Evolutionary conservation across 495 filamentous ascomycete species (phyloP), one percentile per base, ranked within the genome.

Genomic region (Hyaloscypha variabilis): DNA sequence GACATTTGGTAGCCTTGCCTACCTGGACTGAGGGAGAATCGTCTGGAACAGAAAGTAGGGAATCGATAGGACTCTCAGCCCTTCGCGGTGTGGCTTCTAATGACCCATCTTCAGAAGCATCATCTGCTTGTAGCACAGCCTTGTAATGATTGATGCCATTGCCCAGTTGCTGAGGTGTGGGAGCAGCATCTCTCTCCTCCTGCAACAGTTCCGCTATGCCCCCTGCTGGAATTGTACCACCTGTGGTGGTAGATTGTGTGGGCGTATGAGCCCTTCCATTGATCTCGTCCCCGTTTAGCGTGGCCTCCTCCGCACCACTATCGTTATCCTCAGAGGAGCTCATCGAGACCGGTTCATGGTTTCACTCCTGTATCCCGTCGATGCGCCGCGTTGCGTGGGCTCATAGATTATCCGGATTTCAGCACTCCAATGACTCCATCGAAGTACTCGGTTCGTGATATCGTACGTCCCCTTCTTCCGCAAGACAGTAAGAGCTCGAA

Each of bases 11-110:
- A 52, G 39, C 36, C 50, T 25, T 50, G 77, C 82, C 69, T 79
- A 96, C 93, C 78, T 93, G 92, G 58, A 96, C 72, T 17, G 95
- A 97, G 19, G 93, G 93, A 3, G 91, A 89, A 76, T 97, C 94
- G 71, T 97, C 94, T 19, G 93, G 92, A 17, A 86, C 90, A 2
- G 91, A 95, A 50, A 87, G 69, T 10, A 82, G 58, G 14, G 82
- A 85, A 63, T 79, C 81, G 23, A 77, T 73, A 30, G 82, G 83
- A 59, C 83, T 85, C 11, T 70, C 77, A 24, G 58, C 14, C 52
- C 71, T 59, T 24, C 31, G 49, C 21, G 66, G 66, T 4, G 67
- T 36, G 57, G 65, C 46, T 36, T 68, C 71, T 29, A 65, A 31
- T 25, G 71, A 70, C 21, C 81, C 80, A 64, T 81, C 81, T 61